These are phyloP conservation scores for Phytophthora fragariaefolia DNA, from an alignment of 352 stramenopile species.

Conservation along the genomic window DNA sequence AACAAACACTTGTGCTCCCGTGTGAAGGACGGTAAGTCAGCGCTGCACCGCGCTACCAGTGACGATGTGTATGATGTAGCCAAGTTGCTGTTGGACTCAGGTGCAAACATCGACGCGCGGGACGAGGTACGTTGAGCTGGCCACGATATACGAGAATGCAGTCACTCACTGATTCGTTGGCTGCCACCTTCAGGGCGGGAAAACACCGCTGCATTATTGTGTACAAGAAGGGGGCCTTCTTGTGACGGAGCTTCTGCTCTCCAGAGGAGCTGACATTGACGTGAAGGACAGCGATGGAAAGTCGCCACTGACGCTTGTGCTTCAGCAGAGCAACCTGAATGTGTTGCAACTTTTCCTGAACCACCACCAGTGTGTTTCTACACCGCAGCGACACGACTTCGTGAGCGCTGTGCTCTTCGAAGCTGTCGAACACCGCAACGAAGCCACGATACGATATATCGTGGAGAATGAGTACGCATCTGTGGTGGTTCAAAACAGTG, in stretches of 20 bases:
- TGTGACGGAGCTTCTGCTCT: slow-evolving; percentile 22
- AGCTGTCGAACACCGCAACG: slow-evolving; percentile 10
- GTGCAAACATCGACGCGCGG: slow-evolving; percentile 5
- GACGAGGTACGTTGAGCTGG: slow-evolving; percentile 24
- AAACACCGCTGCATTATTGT: slow-evolving; percentile 27
- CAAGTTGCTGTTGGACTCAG: slow-evolving; percentile 26
- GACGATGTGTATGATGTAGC: slow-evolving; percentile 36
- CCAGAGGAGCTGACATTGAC: slow-evolving; percentile 23
- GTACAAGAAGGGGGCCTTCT: slow-evolving; percentile 28
- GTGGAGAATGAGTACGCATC: slow-evolving; percentile 24
- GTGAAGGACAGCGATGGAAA: slow-evolving; percentile 17
- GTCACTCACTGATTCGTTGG: not conserved
- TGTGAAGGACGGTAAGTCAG: slow-evolving; percentile 33
- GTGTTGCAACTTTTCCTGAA: slow-evolving; percentile 36
- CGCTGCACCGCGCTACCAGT: slow-evolving; percentile 25
- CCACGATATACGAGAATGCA: slow-evolving; percentile 1
- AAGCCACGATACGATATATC: slow-evolving; percentile 23
- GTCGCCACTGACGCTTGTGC: slow-evolving; percentile 18
- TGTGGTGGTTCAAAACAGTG: slow-evolving; percentile 8
- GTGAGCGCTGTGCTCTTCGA: slow-evolving; percentile 14
- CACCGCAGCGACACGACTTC: slow-evolving; percentile 20
- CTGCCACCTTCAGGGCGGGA: slow-evolving; percentile 16
- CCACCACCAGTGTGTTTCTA: slow-evolving; percentile 30
- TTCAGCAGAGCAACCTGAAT: slow-evolving; percentile 9
- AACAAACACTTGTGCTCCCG: not conserved